Conservation (phyloP, 2,329 filamentous ascomycete genomes). For the Geosmithia putterillii region DNA sequence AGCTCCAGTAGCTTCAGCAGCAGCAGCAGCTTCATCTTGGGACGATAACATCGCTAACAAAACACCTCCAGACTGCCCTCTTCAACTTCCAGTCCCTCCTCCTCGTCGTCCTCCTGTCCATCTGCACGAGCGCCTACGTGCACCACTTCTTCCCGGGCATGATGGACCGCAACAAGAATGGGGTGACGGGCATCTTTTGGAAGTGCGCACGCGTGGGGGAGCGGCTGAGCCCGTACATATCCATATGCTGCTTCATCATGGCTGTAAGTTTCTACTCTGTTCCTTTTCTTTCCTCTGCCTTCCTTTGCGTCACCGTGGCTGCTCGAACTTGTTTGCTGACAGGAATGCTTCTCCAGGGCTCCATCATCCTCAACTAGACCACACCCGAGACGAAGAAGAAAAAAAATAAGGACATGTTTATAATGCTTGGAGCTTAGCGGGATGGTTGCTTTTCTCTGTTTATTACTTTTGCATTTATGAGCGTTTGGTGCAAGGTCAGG, state of each 20-base stretch:
- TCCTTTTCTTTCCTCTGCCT: background rate
- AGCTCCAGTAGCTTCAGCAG: too few relatives aligned
- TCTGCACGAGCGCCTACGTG: slow-evolving; percentile 90
- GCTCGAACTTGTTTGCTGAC: background rate
- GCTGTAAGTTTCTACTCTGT: slow-evolving; percentile 58
- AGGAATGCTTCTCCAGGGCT: background rate
- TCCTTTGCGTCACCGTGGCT: background rate
- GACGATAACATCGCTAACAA: too few relatives aligned
- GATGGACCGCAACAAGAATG: slow-evolving; percentile 87
- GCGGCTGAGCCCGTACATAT: slow-evolving; percentile 87
- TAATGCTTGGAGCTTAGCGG: background rate
- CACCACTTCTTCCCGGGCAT: slow-evolving; percentile 82
- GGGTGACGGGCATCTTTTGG: slow-evolving; percentile 83
- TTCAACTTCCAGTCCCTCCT: slow-evolving; percentile 99
- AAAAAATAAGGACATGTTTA: background rate
- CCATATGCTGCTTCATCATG: slow-evolving; percentile 87
- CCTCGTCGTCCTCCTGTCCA: slow-evolving; percentile 84
- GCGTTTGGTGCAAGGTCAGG: too few relatives aligned
- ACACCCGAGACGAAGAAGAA: background rate
- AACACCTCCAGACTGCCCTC: slow-evolving; percentile 62
- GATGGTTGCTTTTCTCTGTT: background rate
- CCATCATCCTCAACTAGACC: slow-evolving; percentile 1
- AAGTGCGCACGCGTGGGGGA: slow-evolving; percentile 90
- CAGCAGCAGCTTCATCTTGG: too few relatives aligned
- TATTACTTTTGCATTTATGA: background rate